These are phyloP conservation scores for Diplodia seriata DNA, from an alignment of 2,329 filamentous ascomycete genomes.

Conservation along the genomic window DNA sequence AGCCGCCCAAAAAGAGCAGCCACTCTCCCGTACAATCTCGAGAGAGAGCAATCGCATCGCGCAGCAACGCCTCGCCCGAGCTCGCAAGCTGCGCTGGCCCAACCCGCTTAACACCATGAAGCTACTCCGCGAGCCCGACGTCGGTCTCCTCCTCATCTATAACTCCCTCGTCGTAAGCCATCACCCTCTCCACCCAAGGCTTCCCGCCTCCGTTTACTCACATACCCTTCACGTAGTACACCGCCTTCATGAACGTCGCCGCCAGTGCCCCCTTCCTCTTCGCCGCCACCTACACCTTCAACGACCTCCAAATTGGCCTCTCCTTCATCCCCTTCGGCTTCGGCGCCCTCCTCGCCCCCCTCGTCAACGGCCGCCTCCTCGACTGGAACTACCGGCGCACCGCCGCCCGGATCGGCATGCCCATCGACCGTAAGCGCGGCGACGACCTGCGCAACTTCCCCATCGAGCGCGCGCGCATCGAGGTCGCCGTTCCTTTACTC, in stretches of 20 bases:
- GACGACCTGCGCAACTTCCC: slow-evolving; percentile 58
- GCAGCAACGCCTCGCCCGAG: slow-evolving; percentile 38
- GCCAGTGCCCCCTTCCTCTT: slow-evolving; percentile 56
- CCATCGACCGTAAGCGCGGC: slow-evolving; percentile 64
- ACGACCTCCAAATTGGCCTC: slow-evolving; percentile 55
- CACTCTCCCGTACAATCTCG: slow-evolving; percentile 38
- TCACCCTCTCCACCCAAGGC: neutral
- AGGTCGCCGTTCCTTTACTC: slow-evolving; percentile 46
- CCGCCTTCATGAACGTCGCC: slow-evolving; percentile 51
- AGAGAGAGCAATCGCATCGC: slow-evolving; percentile 37
- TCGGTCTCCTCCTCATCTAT: slow-evolving; percentile 47
- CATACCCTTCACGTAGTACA: slow-evolving; percentile 42
- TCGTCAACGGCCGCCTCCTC: slow-evolving; percentile 61
- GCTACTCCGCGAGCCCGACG: slow-evolving; percentile 51
- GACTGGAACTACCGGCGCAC: slow-evolving; percentile 76
- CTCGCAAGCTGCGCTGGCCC: slow-evolving; percentile 50
- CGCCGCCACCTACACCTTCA: slow-evolving; percentile 54
- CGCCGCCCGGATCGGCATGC: slow-evolving; percentile 66
- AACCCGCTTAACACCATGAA: slow-evolving; percentile 53
- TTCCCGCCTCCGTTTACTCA: neutral
- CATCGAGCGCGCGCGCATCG: slow-evolving; percentile 52
- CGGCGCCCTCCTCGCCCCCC: slow-evolving; percentile 47
- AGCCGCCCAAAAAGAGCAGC: slow-evolving; percentile 2
- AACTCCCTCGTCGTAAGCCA: slow-evolving; percentile 42
- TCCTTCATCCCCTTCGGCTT: slow-evolving; percentile 50